Evolutionary conservation across 2,329 filamentous ascomycete species (phyloP), one percentile per base, ranked within the genome.

Genomic region (Thielaviopsis ethacetica): DNA sequence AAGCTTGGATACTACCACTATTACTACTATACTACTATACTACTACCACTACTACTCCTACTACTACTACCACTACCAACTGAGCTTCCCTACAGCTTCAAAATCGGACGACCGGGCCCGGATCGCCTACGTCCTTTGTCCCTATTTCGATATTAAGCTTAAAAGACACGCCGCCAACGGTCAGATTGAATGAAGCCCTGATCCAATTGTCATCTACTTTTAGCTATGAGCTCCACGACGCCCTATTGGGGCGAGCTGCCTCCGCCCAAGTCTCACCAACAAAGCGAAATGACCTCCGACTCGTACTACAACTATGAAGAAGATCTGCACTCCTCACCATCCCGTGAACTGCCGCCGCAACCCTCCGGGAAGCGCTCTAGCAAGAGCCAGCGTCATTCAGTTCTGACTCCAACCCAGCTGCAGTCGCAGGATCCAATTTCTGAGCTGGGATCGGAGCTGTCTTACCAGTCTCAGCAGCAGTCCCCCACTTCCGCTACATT

Each of bases 401-500:
- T 27, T 12, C 22, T 58, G 57, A 47, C 57, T 17, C 57, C 53
- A 22, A 41, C 38, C 51, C 44, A 49, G 19, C 4, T 49, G 44
- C 44, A 49, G 10, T 21, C 44, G 7, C 44, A 19, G 44, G 44
- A 49, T 49, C 44, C 44, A 10, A 49, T 49, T 49, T 53, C 50
- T 38, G 56, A 54, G 24, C 41, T 55, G n/a, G 53, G 41, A 51
- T 56, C 53, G 5, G 56, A 61, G 26, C 26, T 54, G 5, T 59
- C 58, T 7, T 58, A 54, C 51, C 19, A 21, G 17, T 53, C 47
- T 22, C 55, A 21, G 51, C 57, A 59, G 30, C 44, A 49, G 17
- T 59, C 56, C 54, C 60, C 60, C 34, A 59, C 56, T 21, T 61
- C 53, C n/a, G 56, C 57, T 19, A 61, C 60, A 44, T 61, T 59